Evolutionary conservation across 192 early-diverging fungal genomes (phyloP).

Genomic region (Mortierella antarctica): DNA sequence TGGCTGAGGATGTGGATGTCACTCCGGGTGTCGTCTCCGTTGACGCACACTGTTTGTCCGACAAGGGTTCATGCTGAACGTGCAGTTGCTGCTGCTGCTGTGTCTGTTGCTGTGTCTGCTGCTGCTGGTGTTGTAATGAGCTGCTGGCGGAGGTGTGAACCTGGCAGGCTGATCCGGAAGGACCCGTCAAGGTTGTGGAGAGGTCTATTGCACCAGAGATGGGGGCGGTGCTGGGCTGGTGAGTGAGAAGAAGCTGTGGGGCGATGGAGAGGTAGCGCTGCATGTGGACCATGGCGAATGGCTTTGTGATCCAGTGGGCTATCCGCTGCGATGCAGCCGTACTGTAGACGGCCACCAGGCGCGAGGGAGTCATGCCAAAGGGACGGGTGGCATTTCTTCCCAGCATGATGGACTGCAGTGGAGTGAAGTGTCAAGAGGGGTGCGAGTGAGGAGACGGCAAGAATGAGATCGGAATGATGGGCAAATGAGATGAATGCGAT

Average conservation of each 20-base stretch:
- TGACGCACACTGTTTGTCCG: background rate
- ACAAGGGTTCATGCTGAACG: background rate
- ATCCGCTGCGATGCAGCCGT: constrained; percentile 40
- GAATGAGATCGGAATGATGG: background rate
- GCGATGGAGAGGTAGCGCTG: constrained; percentile 37
- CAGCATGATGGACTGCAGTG: constrained; percentile 15
- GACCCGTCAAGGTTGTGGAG: background rate
- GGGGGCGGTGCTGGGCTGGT: background rate
- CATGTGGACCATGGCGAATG: constrained; percentile 33
- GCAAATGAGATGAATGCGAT: background rate
- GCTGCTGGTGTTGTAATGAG: constrained; percentile 31
- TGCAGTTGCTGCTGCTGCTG: constrained; percentile 1
- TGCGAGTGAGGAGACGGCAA: background rate
- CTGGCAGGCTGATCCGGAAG: background rate
- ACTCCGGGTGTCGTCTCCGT: background rate
- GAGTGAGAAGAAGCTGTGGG: constrained; percentile 27
- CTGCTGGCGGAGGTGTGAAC: constrained; percentile 23
- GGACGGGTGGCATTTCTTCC: constrained; percentile 44
- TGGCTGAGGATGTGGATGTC: background rate
- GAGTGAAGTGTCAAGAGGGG: background rate
- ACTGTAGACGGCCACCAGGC: constrained; percentile 28
- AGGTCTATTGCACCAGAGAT: background rate
- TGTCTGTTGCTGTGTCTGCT: constrained; percentile 1
- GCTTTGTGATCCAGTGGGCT: constrained; percentile 39
- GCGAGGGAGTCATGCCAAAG: constrained; percentile 42